phyloP scores from a whole-genome alignment of 2,329 filamentous ascomycete genomes.

The Curvularia sp. region DNA sequence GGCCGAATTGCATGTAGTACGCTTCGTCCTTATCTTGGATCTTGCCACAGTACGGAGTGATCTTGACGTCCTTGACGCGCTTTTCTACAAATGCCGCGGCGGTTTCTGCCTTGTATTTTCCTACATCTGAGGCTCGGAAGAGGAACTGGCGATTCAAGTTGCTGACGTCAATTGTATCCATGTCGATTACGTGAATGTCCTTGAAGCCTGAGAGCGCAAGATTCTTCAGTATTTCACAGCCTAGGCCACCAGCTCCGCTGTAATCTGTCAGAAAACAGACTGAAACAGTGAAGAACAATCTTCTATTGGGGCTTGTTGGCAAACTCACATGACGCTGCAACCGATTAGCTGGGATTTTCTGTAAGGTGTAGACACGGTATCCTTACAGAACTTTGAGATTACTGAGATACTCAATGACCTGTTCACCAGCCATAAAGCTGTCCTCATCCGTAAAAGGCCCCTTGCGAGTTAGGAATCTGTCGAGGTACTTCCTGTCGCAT shows the following conservation, averaged over 20 bases:
- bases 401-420: conserved; percentile 54
- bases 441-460: conserved; percentile 81
- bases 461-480: conserved; percentile 76
- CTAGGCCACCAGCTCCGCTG: conserved; percentile 90
- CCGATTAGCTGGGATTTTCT: conserved; percentile 27
- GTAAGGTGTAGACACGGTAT: neutral
- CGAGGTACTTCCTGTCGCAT: conserved; percentile 75
- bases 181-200: conserved; percentile 98
- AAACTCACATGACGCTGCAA: conserved; percentile 50
- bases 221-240: conserved; percentile 97
- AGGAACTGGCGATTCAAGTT: conserved; percentile 98
- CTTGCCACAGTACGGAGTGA: conserved; percentile 90
- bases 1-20: conserved; percentile 96
- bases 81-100: conserved; percentile 90
- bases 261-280: conserved; percentile 51
- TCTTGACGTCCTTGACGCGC: conserved; percentile 87
- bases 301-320: neutral
- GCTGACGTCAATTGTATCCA: conserved; percentile 99
- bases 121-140: conserved; percentile 89
- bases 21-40: conserved; percentile 97
- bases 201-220: conserved; percentile 94
- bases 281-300: neutral
- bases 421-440: conserved; percentile 58
- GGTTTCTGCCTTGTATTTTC: conserved; percentile 91
- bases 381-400: conserved; percentile 68